Evolutionary conservation across 2,329 filamentous ascomycete genomes (phyloP), one percentile per base, ranked within the genome.

Genomic region (Cercospora brassicicola): DNA sequence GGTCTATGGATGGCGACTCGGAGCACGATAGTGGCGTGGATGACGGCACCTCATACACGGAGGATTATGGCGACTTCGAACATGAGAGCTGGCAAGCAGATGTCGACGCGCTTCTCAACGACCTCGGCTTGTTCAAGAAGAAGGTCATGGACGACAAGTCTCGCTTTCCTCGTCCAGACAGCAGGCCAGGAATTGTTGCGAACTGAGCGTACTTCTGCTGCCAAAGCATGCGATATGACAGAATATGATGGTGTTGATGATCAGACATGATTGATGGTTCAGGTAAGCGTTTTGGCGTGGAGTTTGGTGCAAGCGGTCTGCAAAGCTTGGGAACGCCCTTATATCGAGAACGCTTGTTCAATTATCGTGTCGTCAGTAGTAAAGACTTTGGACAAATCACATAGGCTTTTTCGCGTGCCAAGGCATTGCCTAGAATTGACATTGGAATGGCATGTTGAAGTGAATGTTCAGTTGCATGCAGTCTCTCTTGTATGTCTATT

Each of bases 131-230:
- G 77, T 96, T 96, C 82, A 90, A 90, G 79, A 88, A 89, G 75
- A 98, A 97, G 82, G 88, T 98, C 70, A 89, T 88, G 6, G 93
- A 95, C 74, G 95, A 98, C 78, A 87, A 91, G 79, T 82, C 83
- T 66, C 83, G 91, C 45, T 95, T 89, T 67, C 71, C 72, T 60
- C 69, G 68, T 66, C 67, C 65, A 15, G 63, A 62, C n/a, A 26
- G 13, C 23, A 39, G 18, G 33, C 33, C 33, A 30, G 28, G 55
- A 10, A 15, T 42, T 15, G 48, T 18, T 7, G 51, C 48, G 13
- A 23, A 20, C 15, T 57, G 10, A 36, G n/a, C 15, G 48, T 6
- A 15, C 13, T 57, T 42, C 48, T 55, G 60, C 5, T 51, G 20
- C 18, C 45, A 23, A 4, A 23, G 18, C 18, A 51, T 26, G 28